Percentiles rank a stretch among this genome's conserved stretches.
These are phyloP conservation scores for Ogataea pilisensis DNA, from an alignment of 805 yeast species.

Conservation along the genomic window DNA sequence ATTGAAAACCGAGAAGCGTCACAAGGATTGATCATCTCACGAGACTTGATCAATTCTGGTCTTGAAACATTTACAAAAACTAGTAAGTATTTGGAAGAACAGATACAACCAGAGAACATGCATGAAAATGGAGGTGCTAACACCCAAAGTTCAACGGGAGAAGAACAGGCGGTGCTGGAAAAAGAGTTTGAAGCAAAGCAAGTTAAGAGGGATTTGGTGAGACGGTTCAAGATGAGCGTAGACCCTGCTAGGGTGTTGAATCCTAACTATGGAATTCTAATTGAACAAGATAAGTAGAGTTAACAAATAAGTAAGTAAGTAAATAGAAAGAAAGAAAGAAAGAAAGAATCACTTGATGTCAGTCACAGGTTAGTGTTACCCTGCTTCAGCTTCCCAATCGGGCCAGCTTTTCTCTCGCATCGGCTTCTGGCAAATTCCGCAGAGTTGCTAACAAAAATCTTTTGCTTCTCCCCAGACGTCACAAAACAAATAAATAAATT, in stretches of 20 bases:
- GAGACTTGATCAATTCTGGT: slow-evolving; percentile 6
- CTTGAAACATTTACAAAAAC: neutral
- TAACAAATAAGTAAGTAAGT: neutral
- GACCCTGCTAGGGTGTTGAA: slow-evolving; percentile 16
- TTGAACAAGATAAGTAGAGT: neutral
- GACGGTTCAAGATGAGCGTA: slow-evolving; percentile 12
- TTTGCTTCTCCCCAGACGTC: no score
- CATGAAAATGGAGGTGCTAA: no score
- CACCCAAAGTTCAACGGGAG: neutral
- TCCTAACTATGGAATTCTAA: slow-evolving; percentile 3
- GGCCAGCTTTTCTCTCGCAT: neutral
- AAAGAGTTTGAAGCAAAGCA: neutral
- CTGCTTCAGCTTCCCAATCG: neutral
- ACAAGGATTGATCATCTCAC: slow-evolving; percentile 1
- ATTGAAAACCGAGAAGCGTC: neutral
- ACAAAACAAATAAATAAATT: neutral
- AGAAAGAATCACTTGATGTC: neutral
- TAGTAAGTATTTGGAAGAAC: neutral
- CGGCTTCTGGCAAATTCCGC: neutral
- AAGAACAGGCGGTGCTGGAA: neutral
- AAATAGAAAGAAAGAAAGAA: neutral
- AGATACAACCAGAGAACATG: no score
- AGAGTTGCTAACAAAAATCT: neutral
- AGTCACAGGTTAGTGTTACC: neutral
- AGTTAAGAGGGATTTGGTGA: slow-evolving; percentile 5